Percentiles rank a stretch among this genome's conserved stretches.
These are phyloP conservation scores for Emergomyces africanus DNA, from an alignment of 2,329 filamentous ascomycete species.

Conservation along the genomic window DNA sequence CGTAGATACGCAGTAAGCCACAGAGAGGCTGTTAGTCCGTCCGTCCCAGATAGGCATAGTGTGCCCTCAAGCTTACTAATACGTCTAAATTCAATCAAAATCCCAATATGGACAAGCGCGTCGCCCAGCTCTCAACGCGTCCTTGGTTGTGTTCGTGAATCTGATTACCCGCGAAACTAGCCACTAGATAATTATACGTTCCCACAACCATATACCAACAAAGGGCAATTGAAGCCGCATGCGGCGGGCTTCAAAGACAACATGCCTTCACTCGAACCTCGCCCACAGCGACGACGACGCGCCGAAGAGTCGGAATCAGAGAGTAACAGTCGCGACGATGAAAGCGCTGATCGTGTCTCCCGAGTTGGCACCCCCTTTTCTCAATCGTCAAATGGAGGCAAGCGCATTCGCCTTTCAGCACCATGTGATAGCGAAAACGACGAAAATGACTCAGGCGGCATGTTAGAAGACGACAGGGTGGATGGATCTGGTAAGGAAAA, in stretches of 20 bases:
- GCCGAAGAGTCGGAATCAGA: slow-evolving; percentile 12
- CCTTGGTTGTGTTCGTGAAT: not conserved
- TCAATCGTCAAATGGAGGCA: slow-evolving; percentile 18
- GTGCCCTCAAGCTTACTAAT: not conserved
- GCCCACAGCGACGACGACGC: slow-evolving; percentile 17
- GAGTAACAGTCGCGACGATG: slow-evolving; percentile 16
- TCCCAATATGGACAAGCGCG: not conserved
- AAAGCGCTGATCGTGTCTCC: slow-evolving; percentile 7
- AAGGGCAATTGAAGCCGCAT: not conserved
- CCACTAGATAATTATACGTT: not conserved
- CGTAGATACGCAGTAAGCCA: too few relatives aligned
- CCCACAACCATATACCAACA: not conserved
- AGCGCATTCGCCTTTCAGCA: slow-evolving; percentile 18
- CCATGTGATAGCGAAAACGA: slow-evolving; percentile 2
- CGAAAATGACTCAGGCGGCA: not conserved
- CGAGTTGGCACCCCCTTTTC: slow-evolving; percentile 14
- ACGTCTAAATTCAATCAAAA: not conserved
- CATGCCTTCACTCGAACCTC: slow-evolving; percentile 18
- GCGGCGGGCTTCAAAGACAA: not conserved
- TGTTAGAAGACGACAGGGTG: not conserved
- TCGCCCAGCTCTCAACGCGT: not conserved
- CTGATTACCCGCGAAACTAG: too few relatives aligned
- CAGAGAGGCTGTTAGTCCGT: too few relatives aligned
- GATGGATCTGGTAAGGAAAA: not conserved
- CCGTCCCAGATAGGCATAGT: not conserved